phyloP scores from a whole-genome alignment of 176 grass and related monocot genomes.

The Canna indica region DNA sequence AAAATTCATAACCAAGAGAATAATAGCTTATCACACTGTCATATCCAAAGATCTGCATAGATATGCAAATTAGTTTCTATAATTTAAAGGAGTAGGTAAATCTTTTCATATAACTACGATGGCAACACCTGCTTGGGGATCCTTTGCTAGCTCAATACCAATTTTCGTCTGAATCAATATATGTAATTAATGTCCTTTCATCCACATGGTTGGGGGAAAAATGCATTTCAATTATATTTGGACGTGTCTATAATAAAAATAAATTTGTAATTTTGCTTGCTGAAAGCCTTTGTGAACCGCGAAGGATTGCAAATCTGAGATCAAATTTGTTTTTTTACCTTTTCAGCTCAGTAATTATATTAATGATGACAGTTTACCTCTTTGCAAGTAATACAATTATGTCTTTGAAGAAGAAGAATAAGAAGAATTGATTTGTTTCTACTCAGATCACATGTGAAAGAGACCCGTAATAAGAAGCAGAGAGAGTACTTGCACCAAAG shows the following conservation, averaged over 20 bases:
- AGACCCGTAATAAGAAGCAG: no score
- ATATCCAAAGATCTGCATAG: neutral
- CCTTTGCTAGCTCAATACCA: slow-evolving; percentile 86
- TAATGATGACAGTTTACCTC: slow-evolving; percentile 72
- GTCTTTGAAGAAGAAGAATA: no score
- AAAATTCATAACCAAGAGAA: neutral
- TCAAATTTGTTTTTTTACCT: slow-evolving; percentile 32
- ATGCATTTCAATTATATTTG: slow-evolving; percentile 63
- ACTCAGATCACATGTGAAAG: no score
- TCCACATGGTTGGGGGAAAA: slow-evolving; percentile 79
- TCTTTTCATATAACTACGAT: neutral
- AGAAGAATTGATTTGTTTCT: no score
- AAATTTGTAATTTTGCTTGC: neutral
- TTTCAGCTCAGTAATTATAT: slow-evolving; percentile 68
- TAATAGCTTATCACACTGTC: no score
- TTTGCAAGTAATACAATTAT: slow-evolving; percentile 57
- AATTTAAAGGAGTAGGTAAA: neutral
- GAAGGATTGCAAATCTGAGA: neutral
- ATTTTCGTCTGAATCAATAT: slow-evolving; percentile 47
- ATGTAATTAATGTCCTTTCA: slow-evolving; percentile 75
- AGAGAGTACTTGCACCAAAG: no score
- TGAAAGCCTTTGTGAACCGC: neutral
- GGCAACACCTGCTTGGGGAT: slow-evolving; percentile 60
- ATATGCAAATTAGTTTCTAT: neutral
- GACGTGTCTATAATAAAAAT: slow-evolving; percentile 43